Evolutionary conservation across 805 yeast genomes (phyloP), one percentile per base, ranked within the genome.

Genomic region (Yarrowia deformans): DNA sequence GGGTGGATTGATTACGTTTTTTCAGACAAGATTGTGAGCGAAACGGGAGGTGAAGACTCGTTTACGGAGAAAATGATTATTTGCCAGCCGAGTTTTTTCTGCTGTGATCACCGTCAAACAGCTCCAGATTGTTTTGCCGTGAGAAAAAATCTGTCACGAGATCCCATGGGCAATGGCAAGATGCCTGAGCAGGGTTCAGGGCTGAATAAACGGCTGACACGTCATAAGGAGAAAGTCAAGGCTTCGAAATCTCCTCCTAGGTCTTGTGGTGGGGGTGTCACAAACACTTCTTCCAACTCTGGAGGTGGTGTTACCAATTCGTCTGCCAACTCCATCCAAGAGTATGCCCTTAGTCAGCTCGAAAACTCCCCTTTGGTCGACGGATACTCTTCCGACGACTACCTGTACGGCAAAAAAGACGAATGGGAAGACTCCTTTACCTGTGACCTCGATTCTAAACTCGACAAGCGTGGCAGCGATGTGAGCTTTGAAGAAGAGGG

Each of bases 61-160:
- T 76, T 76, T 64, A 73, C 69, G 43, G 79, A 77, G 60, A 72
- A 73, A 40, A 67, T 77, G 29, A 76, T 77, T 10, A 74, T 72
- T 8, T 40, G 48, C n/a, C 63, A 40, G 35, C 63, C 68, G 70
- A 76, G 74, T 72, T 73, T 76, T 45, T 77, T 77, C 68, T 74
- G 77, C 69, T 77, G 79, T 67, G 79, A 77, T 49, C 79, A 77
- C 42, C 71, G 75, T 9, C 79, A 77, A 67, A 75, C 77, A 13
- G 77, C 78, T 8, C 76, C 75, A 10, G 63, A 56, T 8, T 39
- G 60, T 9, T 54, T 37, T 54, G 45, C 60, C 4, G 60, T 54
- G 18, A n/a, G 60, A 1, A 54, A 37, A 9, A 37, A 8, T 8
- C 45, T 39, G 19, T 14, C 60, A 0, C 45, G 60, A 14, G 45